Base-by-base conservation (phyloP, 768 basidiomycete genomes). In the Rickenella mellea region DNA sequence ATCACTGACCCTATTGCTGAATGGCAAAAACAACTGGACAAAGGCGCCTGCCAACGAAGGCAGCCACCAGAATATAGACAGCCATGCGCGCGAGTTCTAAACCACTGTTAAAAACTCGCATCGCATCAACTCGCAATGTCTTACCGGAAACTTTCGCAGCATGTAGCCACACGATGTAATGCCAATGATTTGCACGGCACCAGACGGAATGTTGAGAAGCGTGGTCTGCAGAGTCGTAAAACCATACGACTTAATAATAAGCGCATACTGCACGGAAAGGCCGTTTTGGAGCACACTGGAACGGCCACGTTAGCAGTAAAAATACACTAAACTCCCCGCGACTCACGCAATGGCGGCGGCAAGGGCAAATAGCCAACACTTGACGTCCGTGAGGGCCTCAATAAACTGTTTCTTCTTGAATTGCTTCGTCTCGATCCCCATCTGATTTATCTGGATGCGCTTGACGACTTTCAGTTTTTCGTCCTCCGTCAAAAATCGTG, bases 371-470 rank as follows among this genome's bases (percentile, higher is more conserved):
- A 48, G 27, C 47, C 47, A 53, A 14, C 43, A 43, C 42, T 53
- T 53, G 22, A 39, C 27, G 37, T 53, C 51, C 19, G 14, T 40
- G 25, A 53, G 32, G 14, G 50, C 49, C 42, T 53, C 51, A 26
- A 39, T 35, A 45, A 48, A 47, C 50, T 57, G 56, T 11, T 51
- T 40, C 29, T 28, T 32, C 46, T 57, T 57, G 45, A 44, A 57
- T 12, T 27, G 41, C 50, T 57, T 57, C 29, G 50, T 55, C 44
- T 55, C 57, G 39, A 58, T 50, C 42, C 57, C 57, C 21, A 45
- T 51, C 48, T 55, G 50, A 45, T 58, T 58, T 12, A 17, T 47
- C 15, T 43, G 26, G 12, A 58, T 49, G 10, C 57, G 49, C 38
- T 52, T 42, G 21, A 58, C 52, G 8, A 48, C 56, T 19, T 37